Base-by-base conservation (phyloP, 768 basidiomycete genomes). In the Leccinum boreale region DNA sequence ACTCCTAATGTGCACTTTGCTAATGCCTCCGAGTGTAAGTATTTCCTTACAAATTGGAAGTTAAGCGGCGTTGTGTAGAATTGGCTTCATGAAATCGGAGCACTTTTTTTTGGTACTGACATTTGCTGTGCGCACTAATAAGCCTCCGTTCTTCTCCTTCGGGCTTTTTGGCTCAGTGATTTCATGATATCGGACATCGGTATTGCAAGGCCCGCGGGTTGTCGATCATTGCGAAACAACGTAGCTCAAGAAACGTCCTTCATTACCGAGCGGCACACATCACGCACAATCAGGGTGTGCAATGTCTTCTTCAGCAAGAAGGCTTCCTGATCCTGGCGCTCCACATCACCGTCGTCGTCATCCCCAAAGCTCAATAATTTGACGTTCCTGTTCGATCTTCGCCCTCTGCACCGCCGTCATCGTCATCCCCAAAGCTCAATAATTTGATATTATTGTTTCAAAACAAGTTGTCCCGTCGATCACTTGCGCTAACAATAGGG, bases 341-440 rank as follows among this genome's bases (percentile, higher is more conserved):
- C 87, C 21, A 67, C 77, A 1, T 83, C 87, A 48, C 84, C 88
- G 8, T 83, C 89, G 47, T 84, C 88, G 8, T 84, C 89, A 8
- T 78, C 88, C 14, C 85, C 92, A 70, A 99, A 99, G 52, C 93
- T 96, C 55, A 98, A 73, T 11, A 98, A 74, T 55, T 88, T 90
- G 9, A 90, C 89, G 66, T 99, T 92, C 73, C 94, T 97, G 59
- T 21, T 35, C 24, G 24, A 24, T 24, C 24, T 24, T 24, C 24
- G 24, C 24, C 24, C 24, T 24, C 24, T 21, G 67, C 77, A 1
- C 83, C 89, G 49, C 84, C 88, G 8, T 84, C 89, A 48, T 84
- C 88, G 9, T 84, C 89, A 8, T 78, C 89, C 15, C 85, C 92
- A 70, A 99, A 99, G 52, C 93, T 96, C 55, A 98, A 73, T 11